Evolutionary conservation across 148 eudicot species (phyloP), one percentile per base, ranked within the genome.

Genomic region (Drosera capensis): DNA sequence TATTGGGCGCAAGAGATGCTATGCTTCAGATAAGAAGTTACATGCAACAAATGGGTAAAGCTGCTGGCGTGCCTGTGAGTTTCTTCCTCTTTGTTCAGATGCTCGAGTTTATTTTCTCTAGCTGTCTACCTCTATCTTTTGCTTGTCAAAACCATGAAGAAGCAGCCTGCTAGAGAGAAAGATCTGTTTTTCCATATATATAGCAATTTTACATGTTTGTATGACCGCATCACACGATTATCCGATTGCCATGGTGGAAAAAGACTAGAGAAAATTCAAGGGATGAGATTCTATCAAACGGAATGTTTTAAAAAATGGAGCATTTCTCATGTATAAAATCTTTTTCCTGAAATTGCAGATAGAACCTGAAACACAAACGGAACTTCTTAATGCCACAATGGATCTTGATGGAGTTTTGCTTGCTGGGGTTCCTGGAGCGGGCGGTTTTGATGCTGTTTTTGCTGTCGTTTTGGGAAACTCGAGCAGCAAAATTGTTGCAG

Each of bases 361-460:
- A 53, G 99, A 90, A 70, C 99, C 95, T 7, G 80, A 71, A 26
- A 68, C 80, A 49, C 99, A 85, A 76, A 81, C 80, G 54, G 69
- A 50, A 49, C 86, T 90, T 35, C 61, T 85, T 61, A 78, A 90
- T 55, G 66, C 82, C 44, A 76, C 99, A 8, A 81, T 85, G 99
- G 67, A 67, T 29, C 61, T 68, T 63, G 85, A 81, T 59, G 99
- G 99, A 49, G 85, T 90, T 57, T 54, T 90, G 14, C 63, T 90
- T 66, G 94, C 95, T 23, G 95, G 99, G 55, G 90, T 85, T 63
- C 99, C 99, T 12, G 99, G 95, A 51, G 99, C 99, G 43, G 94
- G 99, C 17, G 99, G 95, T 14, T 90, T 73, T 49, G 99, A 90
- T 60, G 99, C 95, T 7, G 64, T 90, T 19, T 85, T 88, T 66